phyloP scores from a whole-genome alignment of 768 basidiomycete species.

The Boletellus ananiceps region DNA sequence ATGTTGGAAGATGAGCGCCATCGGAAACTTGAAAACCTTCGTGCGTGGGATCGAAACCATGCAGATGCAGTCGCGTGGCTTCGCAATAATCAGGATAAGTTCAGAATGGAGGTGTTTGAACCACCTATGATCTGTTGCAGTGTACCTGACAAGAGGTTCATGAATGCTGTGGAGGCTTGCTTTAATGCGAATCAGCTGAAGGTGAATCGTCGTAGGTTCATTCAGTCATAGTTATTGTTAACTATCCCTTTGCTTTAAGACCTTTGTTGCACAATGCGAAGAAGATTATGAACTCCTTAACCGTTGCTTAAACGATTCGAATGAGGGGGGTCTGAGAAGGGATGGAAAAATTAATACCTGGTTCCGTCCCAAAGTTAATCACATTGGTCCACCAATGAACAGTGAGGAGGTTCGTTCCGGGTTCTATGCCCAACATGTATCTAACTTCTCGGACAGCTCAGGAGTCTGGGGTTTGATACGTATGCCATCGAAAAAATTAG shows the following conservation, averaged over 20 bases:
- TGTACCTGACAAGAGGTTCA: constrained; percentile 58
- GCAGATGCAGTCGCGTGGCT: constrained; percentile 71
- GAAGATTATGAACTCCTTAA: constrained; percentile 79
- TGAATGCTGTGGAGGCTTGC: constrained; percentile 69
- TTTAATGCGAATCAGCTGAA: constrained; percentile 56
- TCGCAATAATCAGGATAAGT: constrained; percentile 54
- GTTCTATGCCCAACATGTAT: neutral
- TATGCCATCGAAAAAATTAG: constrained; percentile 80
- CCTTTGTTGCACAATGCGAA: constrained; percentile 77
- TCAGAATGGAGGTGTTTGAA: constrained; percentile 82
- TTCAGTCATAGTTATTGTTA: neutral
- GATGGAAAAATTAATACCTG: constrained; percentile 57
- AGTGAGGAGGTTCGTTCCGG: constrained; percentile 49
- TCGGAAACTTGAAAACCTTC: constrained; percentile 54
- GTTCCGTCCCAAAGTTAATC: constrained; percentile 48
- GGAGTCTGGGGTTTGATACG: constrained; percentile 63
- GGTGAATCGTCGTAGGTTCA: constrained; percentile 39
- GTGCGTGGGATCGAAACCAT: constrained; percentile 52
- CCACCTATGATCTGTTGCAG: constrained; percentile 73
- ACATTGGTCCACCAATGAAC: constrained; percentile 50
- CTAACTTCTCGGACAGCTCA: constrained; percentile 44
- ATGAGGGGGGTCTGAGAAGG: constrained; percentile 47
- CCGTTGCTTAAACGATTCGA: constrained; percentile 58
- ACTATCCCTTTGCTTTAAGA: constrained; percentile 40
- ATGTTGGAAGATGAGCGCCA: constrained; percentile 52